Base-by-base conservation (phyloP, 495 filamentous ascomycete species). In the Talaromyces adpressus region DNA sequence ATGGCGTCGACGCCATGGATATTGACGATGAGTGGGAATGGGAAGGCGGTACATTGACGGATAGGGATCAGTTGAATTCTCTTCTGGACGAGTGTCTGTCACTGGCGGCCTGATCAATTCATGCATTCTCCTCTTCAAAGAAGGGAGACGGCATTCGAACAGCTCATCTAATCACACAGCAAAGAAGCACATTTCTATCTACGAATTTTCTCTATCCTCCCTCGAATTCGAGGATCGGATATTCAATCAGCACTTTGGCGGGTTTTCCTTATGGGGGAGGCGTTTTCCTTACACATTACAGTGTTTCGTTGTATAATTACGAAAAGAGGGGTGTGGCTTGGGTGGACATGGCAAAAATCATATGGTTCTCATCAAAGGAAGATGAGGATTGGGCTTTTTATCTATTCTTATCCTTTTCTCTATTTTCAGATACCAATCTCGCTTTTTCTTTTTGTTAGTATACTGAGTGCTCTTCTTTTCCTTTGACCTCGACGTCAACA, bases 71-170 rank as follows among this genome's bases (percentile, higher is more conserved):
- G 27, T 74, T 97, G 64, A 84, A 87, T 65, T 78, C 75, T 23
- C 76, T 94, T 53, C 74, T 97, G 62, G 93, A 97, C 57, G 81
- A 81, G 59, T 82, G 79, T 69, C 68, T 83, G 39, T 76, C 81
- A 49, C 73, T 82, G 72, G 79, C 78, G 59, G 72, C 79, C 51
- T 82, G 69, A 78, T 32, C 18, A 49, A 18, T 49, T 7, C 18
- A 49, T 49, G 29, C 29, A 30, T 30, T 7, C 27, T 27, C 27
- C 27, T 27, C 27, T 27, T 27, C 27, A 27, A 16, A 7, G 3
- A 14, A 12, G 3, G 12, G 4, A 14, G 34, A 39, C 20, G 45
- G 47, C 47, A 18, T 52, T 27, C 27, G 18, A 52, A 23, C 18
- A 23, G 47, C n/a, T 22, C 47, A 12, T 39, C 34, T 39, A 39